Evolutionary conservation across 306 rosid genomes (phyloP), one percentile per base, ranked within the genome.

Genomic region (Prunus kanzakura): DNA sequence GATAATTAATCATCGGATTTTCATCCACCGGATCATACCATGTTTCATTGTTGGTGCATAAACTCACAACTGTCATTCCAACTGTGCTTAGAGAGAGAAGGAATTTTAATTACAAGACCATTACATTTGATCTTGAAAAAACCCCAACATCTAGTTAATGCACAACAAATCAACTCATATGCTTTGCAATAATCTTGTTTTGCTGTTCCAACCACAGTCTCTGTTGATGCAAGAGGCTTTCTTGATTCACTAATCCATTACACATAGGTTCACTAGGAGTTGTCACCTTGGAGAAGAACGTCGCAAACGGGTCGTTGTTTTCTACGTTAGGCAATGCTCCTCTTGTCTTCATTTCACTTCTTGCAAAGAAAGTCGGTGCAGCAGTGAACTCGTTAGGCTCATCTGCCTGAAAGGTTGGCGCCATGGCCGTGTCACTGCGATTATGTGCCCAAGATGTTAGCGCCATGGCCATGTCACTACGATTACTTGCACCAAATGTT

Each of bases 161-260:
- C 15, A 69, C 35, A 71, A 60, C 41, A 35, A 35, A 64, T 88
- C 80, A 87, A 52, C 49, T 51, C 79, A 77, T 25, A 76, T 78
- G 76, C 77, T 88, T 92, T 4, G 89, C 86, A 38, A 95, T 95
- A 64, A 95, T 92, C 91, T 80, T 95, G 70, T 79, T 87, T 73
- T 95, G 97, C 8, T 86, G 87, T 84, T 92, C 97, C 77, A 81
- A 82, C 97, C 97, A 92, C 14, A 79, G 18, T 64, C 78, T 86
- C 76, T 89, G 95, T 43, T 88, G 88, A 30, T 55, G 65, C 77
- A 80, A 32, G 56, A 89, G 29, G 72, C 51, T 79, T 47, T 78
- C 83, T 29, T 88, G 71, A 46, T 81, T 86, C 79, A 71, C 62
- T 11, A 82, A 41, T 74, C 78, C 79, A 43, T 81, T 71, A 11